These are phyloP conservation scores for Eutrema salsugineum DNA, from an alignment of 441 rosid genomes.

Conservation along the genomic window DNA sequence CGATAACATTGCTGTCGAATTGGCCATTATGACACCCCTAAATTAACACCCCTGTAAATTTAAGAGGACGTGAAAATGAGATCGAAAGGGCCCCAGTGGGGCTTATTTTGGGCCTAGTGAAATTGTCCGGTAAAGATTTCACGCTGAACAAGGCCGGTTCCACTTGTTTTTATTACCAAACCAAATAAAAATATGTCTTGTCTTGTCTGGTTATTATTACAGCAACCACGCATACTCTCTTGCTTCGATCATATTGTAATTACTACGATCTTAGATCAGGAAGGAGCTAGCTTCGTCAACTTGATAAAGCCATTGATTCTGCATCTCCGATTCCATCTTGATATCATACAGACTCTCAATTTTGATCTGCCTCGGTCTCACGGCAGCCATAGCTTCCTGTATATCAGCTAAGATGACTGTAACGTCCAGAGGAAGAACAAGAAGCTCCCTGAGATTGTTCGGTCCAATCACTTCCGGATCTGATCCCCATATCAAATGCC, in stretches of 20 bases:
- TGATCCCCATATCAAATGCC: constrained; percentile 29
- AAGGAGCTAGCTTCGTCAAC: not conserved
- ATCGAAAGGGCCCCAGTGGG: too few relatives aligned
- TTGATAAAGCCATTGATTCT: constrained; percentile 7
- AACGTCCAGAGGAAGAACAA: constrained; percentile 20
- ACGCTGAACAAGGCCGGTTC: too few relatives aligned
- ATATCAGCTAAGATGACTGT: not conserved
- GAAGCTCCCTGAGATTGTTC: constrained; percentile 29
- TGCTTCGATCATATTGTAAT: not conserved
- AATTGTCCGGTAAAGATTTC: too few relatives aligned
- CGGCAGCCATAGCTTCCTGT: constrained; percentile 9
- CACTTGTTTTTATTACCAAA: not conserved
- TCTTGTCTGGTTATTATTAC: not conserved
- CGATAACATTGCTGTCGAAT: too few relatives aligned
- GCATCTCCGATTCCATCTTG: constrained; percentile 22
- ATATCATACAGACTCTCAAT: constrained; percentile 21
- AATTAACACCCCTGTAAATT: too few relatives aligned
- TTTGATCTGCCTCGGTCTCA: not conserved
- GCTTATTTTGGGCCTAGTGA: too few relatives aligned
- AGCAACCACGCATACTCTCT: not conserved
- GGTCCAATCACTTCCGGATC: constrained; percentile 27
- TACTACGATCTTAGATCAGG: constrained; percentile 13
- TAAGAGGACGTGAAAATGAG: too few relatives aligned
- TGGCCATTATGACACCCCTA: too few relatives aligned
- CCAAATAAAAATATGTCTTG: not conserved